Conservation (phyloP, 331 rosid species). For the Malus hybrid region DNA sequence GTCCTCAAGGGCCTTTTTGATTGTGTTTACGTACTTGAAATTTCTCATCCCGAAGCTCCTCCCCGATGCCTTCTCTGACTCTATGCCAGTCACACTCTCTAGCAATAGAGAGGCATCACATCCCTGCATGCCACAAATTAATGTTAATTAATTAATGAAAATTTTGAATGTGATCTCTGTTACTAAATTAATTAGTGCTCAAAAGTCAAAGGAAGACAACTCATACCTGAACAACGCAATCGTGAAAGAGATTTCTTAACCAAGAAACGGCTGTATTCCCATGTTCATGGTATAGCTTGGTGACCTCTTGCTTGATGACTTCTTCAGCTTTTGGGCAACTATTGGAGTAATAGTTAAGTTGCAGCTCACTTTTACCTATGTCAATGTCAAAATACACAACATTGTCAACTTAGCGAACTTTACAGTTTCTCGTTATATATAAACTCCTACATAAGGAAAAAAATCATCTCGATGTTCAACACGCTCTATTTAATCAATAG, state of each 20-base stretch:
- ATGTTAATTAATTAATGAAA: background rate
- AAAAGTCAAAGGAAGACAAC: background rate
- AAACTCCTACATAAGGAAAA: too few relatives aligned
- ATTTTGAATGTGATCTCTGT: background rate
- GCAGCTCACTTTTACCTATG: slow-evolving; percentile 58
- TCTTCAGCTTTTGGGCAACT: slow-evolving; percentile 83
- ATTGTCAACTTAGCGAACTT: background rate
- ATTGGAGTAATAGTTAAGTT: slow-evolving; percentile 39
- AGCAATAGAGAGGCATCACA: slow-evolving; percentile 81
- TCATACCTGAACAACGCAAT: slow-evolving; percentile 66
- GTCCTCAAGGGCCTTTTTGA: slow-evolving; percentile 61
- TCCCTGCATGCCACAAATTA: slow-evolving; percentile 22
- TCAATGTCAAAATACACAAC: background rate
- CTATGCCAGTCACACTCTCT: slow-evolving; percentile 23
- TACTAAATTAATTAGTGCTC: background rate
- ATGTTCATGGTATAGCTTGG: slow-evolving; percentile 47
- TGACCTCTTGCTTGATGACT: slow-evolving; percentile 58
- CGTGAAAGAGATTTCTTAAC: slow-evolving; percentile 94
- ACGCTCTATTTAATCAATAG: background rate
- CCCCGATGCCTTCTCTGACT: slow-evolving; percentile 52
- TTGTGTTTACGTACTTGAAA: slow-evolving; percentile 60
- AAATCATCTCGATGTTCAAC: too few relatives aligned
- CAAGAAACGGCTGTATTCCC: slow-evolving; percentile 79
- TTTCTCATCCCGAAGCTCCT: slow-evolving; percentile 88
- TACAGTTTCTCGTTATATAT: too few relatives aligned